phyloP scores from a whole-genome alignment of 495 filamentous ascomycete species.

The Geopyxis carbonaria region DNA sequence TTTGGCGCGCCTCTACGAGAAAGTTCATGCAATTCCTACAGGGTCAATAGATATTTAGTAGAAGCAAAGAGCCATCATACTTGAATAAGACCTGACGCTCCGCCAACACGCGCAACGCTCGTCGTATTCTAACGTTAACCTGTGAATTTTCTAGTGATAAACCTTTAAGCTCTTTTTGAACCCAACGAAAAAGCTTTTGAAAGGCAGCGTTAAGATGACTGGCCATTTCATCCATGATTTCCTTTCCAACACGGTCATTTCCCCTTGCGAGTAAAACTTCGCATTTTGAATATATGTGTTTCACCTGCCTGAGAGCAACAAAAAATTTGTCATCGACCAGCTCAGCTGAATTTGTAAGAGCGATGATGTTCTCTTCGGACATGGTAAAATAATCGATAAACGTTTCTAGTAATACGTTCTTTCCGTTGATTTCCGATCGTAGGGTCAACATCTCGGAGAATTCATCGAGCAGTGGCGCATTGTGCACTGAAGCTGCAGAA shows the following conservation, averaged over 20 bases:
- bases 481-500: conserved; percentile 53
- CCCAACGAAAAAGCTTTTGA: conserved; percentile 89
- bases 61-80: conserved; percentile 7
- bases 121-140: conserved; percentile 69
- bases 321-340: conserved; percentile 83
- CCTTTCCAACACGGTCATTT: conserved; percentile 48
- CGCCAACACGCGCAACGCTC: conserved; percentile 70
- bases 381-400: conserved; percentile 75
- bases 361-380: conserved; percentile 55
- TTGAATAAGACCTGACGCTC: conserved; percentile 84
- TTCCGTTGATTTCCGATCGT: conserved; percentile 62
- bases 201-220: conserved; percentile 77
- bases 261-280: conserved; percentile 77
- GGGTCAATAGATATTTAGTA: conserved; percentile 3
- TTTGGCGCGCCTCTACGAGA: conserved; percentile 80
- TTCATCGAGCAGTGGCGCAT: conserved; percentile 60
- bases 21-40: conserved; percentile 63
- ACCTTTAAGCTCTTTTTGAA: conserved; percentile 80
- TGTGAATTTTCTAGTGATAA: conserved; percentile 90
- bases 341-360: conserved; percentile 56
- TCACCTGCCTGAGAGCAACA: conserved; percentile 55
- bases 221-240: conserved; percentile 80
- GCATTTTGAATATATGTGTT: conserved; percentile 75
- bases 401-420: conserved; percentile 64
- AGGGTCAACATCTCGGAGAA: conserved; percentile 56